phyloP scores from a whole-genome alignment of 1,284 basidiomycete species.

The Tilletia walkeri region DNA sequence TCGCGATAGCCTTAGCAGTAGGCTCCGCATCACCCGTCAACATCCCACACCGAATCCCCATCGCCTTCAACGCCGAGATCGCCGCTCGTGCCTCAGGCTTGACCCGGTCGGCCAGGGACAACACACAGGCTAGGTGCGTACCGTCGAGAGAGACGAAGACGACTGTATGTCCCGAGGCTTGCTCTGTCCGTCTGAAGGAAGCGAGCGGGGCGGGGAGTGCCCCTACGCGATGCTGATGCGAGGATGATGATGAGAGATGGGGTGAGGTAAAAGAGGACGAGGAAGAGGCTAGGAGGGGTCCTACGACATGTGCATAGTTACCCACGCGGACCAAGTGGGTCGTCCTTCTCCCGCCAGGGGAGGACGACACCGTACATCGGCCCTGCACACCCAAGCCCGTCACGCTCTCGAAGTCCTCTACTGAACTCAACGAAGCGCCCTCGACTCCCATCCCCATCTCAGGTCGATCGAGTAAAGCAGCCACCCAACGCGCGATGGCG shows the following conservation, averaged over 20 bases:
- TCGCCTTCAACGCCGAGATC: constrained; percentile 36
- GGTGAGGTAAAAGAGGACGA: background rate
- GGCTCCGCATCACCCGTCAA: constrained; percentile 50
- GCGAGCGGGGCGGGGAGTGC: constrained; percentile 4
- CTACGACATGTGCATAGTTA: constrained; percentile 27
- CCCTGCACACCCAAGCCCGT: constrained; percentile 80
- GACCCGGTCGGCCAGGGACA: constrained; percentile 49
- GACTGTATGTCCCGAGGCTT: constrained; percentile 43
- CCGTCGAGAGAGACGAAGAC: constrained; percentile 47
- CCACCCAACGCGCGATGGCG: constrained; percentile 66
- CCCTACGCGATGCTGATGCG: constrained; percentile 18
- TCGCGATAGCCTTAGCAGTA: constrained; percentile 47
- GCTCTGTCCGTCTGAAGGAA: constrained; percentile 26
- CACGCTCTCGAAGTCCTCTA: constrained; percentile 72
- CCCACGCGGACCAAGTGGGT: constrained; percentile 41
- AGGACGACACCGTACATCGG: constrained; percentile 22
- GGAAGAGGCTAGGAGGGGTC: constrained; percentile 9
- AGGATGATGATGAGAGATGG: constrained; percentile 18
- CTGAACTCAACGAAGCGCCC: constrained; percentile 17
- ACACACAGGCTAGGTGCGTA: constrained; percentile 28
- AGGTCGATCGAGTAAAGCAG: background rate
- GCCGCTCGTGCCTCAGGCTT: constrained; percentile 46
- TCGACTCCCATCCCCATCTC: background rate
- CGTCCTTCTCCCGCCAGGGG: constrained; percentile 14
- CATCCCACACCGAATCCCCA: constrained; percentile 50